These are phyloP conservation scores for Grosmannia serpens DNA, from an alignment of 2,329 filamentous ascomycete genomes.

Conservation along the genomic window DNA sequence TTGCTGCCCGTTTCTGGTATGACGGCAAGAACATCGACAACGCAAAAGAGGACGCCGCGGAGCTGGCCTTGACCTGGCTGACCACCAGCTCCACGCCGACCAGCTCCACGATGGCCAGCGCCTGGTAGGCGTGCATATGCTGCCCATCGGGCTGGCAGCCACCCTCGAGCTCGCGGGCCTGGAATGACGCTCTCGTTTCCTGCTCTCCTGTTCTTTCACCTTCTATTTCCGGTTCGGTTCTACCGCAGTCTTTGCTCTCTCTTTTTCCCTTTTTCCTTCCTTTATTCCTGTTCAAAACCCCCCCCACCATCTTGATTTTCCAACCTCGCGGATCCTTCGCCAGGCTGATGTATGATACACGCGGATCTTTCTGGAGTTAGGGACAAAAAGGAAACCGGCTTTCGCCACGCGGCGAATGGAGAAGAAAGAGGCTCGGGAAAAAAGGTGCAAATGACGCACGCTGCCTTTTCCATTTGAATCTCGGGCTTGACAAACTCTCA, in stretches of 20 bases:
- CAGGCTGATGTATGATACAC: slow-evolving; percentile 3
- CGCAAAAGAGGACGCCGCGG: slow-evolving; percentile 82
- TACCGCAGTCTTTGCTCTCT: background rate
- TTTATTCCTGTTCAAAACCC: background rate
- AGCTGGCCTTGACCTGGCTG: slow-evolving; percentile 58
- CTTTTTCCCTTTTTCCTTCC: background rate
- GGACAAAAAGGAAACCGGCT: slow-evolving; percentile 12
- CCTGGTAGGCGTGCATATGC: background rate
- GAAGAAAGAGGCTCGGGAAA: background rate
- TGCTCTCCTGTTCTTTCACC: background rate
- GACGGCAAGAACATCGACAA: slow-evolving; percentile 81
- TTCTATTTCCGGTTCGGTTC: background rate
- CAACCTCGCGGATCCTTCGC: slow-evolving; percentile 14
- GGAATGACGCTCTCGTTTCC: background rate
- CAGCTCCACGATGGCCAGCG: slow-evolving; percentile 15
- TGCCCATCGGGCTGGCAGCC: background rate
- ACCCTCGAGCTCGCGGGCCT: background rate
- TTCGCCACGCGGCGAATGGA: slow-evolving; percentile 13
- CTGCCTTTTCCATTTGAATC: background rate
- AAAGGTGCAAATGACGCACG: background rate
- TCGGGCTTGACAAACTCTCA: background rate
- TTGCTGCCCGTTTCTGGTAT: slow-evolving; percentile 80
- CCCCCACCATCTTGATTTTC: background rate
- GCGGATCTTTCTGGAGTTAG: slow-evolving; percentile 17
- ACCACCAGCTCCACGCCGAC: slow-evolving; percentile 29